Evolutionary conservation across 2,329 filamentous ascomycete genomes (phyloP).

Genomic region (Bipolaris victoriae): DNA sequence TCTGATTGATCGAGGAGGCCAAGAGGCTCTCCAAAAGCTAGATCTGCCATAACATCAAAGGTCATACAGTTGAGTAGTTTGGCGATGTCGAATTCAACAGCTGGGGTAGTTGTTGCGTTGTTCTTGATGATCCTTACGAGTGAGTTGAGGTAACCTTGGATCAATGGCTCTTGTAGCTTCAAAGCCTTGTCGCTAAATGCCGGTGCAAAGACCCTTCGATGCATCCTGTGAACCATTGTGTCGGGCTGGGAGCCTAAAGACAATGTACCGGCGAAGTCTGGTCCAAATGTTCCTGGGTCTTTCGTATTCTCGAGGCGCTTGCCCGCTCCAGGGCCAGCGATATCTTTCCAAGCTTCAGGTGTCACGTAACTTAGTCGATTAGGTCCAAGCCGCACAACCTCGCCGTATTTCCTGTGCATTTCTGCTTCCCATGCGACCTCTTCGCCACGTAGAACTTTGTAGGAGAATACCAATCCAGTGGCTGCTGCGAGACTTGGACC

Average conservation of each 20-base stretch:
- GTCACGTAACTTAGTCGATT: conserved; percentile 10
- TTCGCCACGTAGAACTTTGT: not conserved
- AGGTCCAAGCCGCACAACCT: conserved; percentile 14
- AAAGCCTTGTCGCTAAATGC: conserved; percentile 47
- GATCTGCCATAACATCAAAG: conserved; percentile 29
- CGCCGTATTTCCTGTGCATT: conserved; percentile 10
- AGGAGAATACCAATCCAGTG: not conserved
- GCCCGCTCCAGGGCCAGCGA: not conserved
- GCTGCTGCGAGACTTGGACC: not conserved
- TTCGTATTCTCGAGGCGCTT: conserved; percentile 2
- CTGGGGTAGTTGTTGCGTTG: not conserved
- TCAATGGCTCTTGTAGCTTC: conserved; percentile 41
- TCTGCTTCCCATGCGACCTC: not conserved
- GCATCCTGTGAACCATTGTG: not conserved
- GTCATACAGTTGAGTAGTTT: not conserved
- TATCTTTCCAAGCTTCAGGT: conserved; percentile 17
- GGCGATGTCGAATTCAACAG: not conserved
- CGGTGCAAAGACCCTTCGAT: conserved; percentile 27
- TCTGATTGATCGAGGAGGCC: conserved; percentile 20
- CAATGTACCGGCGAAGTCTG: not conserved
- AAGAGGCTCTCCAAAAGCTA: conserved; percentile 40
- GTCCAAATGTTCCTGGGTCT: not conserved
- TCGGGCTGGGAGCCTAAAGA: too few relatives aligned
- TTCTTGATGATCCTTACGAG: not conserved
- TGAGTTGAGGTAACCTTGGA: conserved; percentile 43